Evolutionary conservation across 2,329 filamentous ascomycete genomes (phyloP).

Genomic region (Calonectria pseudoreteaudii): DNA sequence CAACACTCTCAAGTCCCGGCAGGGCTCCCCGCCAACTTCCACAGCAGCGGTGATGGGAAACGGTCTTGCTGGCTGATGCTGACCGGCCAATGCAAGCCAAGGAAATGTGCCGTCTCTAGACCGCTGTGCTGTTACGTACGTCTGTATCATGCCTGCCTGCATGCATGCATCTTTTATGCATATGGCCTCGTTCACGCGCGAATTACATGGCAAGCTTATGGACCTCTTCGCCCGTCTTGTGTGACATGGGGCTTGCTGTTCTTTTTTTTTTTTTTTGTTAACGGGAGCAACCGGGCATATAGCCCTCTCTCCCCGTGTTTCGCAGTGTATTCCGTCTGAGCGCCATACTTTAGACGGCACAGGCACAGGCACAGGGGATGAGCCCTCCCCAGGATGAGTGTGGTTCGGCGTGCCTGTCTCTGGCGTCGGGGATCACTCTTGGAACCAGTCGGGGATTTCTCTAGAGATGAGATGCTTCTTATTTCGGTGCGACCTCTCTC

Average conservation of each 20-base stretch:
- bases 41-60: constrained; percentile 26
- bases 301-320: constrained; percentile 15
- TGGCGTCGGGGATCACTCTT: constrained; percentile 8
- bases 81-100: constrained; percentile 29
- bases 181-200: constrained; percentile 38
- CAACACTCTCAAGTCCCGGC: constrained; percentile 21
- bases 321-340: background rate
- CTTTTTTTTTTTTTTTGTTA: constrained; percentile 4
- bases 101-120: constrained; percentile 30
- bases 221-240: constrained; percentile 31
- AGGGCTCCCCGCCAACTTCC: constrained; percentile 20
- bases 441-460: constrained; percentile 34
- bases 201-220: constrained; percentile 37
- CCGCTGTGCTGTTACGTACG: constrained; percentile 39
- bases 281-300: constrained; percentile 24
- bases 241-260: constrained; percentile 21
- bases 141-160: constrained; percentile 39
- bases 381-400: constrained; percentile 11
- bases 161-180: constrained; percentile 41
- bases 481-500: constrained; percentile 8
- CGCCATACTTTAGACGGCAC: background rate
- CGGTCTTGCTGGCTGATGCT: constrained; percentile 16
- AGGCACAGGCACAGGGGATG: background rate
- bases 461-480: constrained; percentile 3
- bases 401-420: constrained; percentile 10